These are phyloP conservation scores for Pseudocercospora musae DNA, from an alignment of 2,329 filamentous ascomycete species.

Conservation along the genomic window DNA sequence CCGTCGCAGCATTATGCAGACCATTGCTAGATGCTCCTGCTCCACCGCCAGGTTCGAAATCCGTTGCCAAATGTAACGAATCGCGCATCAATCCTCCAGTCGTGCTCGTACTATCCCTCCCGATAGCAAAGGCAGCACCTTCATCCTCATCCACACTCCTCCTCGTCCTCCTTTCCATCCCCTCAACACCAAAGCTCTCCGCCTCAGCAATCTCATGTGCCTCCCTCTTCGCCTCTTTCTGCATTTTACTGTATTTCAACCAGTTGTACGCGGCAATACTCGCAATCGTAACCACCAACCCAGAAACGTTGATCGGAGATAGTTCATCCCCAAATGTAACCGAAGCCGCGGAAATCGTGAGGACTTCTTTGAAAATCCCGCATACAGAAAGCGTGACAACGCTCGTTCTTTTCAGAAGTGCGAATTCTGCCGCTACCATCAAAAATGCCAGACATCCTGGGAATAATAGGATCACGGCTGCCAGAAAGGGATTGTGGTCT, in stretches of 20 bases:
- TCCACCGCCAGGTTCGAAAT: conserved; percentile 11
- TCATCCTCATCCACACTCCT: conserved; percentile 1
- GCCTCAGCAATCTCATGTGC: conserved; percentile 42
- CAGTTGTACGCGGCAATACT: conserved; percentile 92
- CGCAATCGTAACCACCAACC: conserved; percentile 76
- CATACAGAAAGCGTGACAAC: conserved; percentile 96
- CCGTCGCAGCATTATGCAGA: conserved; percentile 1
- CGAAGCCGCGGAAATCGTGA: conserved; percentile 87
- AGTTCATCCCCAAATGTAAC: conserved; percentile 85
- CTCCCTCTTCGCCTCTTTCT: conserved; percentile 62
- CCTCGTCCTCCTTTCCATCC: not conserved
- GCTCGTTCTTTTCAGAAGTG: conserved; percentile 86
- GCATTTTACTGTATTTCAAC: conserved; percentile 89
- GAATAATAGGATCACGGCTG: conserved; percentile 75
- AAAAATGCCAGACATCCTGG: conserved; percentile 88
- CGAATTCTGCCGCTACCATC: conserved; percentile 96
- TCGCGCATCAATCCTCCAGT: conserved; percentile 24
- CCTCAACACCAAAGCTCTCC: not conserved
- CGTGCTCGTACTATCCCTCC: conserved; percentile 29
- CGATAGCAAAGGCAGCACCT: conserved; percentile 18
- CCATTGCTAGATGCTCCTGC: conserved; percentile 23
- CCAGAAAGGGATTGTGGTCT: conserved; percentile 64
- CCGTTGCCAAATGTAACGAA: conserved; percentile 18
- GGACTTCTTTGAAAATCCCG: conserved; percentile 97
- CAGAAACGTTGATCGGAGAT: conserved; percentile 81